phyloP scores from a whole-genome alignment of 352 stramenopile genomes.

The Aphanomyces euteiches region DNA sequence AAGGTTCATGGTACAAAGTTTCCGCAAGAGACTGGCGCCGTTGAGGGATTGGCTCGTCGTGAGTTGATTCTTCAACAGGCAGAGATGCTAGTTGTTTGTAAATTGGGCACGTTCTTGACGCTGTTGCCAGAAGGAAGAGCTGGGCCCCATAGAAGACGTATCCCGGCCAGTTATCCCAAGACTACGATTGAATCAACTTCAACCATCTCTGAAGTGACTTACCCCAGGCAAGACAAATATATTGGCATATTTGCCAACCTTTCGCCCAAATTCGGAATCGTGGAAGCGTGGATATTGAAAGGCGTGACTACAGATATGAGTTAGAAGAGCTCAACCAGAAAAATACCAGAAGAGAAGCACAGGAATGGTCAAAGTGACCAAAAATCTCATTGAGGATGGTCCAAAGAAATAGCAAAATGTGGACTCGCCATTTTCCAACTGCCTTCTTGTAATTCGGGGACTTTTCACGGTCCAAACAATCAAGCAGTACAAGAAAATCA shows the following conservation, averaged over 20 bases:
- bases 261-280: constrained; percentile 2
- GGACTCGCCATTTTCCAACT: constrained; percentile 35
- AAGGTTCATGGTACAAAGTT: constrained; percentile 5
- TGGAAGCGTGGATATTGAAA: constrained; percentile 29
- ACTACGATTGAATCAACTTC: constrained; percentile 12
- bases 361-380: constrained; percentile 27
- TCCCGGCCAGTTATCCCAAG: constrained; percentile 48
- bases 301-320: constrained; percentile 20
- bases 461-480: constrained; percentile 61
- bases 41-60: not conserved
- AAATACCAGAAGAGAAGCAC: constrained; percentile 28
- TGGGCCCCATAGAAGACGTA: constrained; percentile 66
- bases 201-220: not conserved
- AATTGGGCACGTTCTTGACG: constrained; percentile 46
- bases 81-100: constrained; percentile 29
- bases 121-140: constrained; percentile 55
- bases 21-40: not conserved
- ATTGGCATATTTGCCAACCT: constrained; percentile 25
- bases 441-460: constrained; percentile 52
- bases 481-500: constrained; percentile 56
- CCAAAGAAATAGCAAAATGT: constrained; percentile 29
- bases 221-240: constrained; percentile 30
- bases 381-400: constrained; percentile 19
- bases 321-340: not conserved
- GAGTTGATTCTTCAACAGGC: not conserved